A percentile compares a stretch with the other conserved stretches of the same genome.
Evolutionary conservation across 345 rosid species (phyloP).

Genomic region (Rhodamnia argentea): DNA sequence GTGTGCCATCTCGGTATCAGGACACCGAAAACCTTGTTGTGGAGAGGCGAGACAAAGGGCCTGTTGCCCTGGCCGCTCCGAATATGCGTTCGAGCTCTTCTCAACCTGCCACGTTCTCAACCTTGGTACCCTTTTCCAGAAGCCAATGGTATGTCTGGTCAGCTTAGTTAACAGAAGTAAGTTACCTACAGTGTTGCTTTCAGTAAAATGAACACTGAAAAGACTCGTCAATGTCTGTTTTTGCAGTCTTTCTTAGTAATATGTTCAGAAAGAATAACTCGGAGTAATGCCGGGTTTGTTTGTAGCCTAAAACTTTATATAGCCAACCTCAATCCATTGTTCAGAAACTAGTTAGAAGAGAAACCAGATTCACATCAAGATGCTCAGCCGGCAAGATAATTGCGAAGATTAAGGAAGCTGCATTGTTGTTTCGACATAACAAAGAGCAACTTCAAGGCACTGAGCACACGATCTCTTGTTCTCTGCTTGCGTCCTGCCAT

Average conservation of each 20-base stretch:
- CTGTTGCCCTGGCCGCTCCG: constrained; percentile 63
- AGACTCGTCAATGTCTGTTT: background rate
- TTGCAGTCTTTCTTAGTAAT: background rate
- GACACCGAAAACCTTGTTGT: constrained; percentile 56
- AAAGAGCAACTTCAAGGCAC: constrained; percentile 78
- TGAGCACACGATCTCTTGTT: background rate
- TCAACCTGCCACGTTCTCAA: constrained; percentile 83
- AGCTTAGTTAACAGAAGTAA: background rate
- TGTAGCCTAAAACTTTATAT: background rate
- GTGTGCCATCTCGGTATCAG: constrained; percentile 21
- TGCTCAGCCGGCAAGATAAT: constrained; percentile 61
- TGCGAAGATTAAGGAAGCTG: constrained; percentile 71
- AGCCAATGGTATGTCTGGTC: constrained; percentile 52
- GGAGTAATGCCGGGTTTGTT: background rate
- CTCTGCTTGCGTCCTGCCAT: background rate
- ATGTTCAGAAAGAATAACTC: background rate
- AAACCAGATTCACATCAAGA: constrained; percentile 81
- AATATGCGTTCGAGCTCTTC: constrained; percentile 91
- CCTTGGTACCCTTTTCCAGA: constrained; percentile 75
- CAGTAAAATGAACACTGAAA: background rate
- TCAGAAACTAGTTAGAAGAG: constrained; percentile 76
- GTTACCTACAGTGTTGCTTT: background rate
- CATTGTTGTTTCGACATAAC: constrained; percentile 61
- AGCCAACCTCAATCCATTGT: background rate
- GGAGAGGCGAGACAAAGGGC: constrained; percentile 60